These are phyloP conservation scores for Blastomyces silverae DNA, from an alignment of 2,329 filamentous ascomycete genomes.

Conservation along the genomic window DNA sequence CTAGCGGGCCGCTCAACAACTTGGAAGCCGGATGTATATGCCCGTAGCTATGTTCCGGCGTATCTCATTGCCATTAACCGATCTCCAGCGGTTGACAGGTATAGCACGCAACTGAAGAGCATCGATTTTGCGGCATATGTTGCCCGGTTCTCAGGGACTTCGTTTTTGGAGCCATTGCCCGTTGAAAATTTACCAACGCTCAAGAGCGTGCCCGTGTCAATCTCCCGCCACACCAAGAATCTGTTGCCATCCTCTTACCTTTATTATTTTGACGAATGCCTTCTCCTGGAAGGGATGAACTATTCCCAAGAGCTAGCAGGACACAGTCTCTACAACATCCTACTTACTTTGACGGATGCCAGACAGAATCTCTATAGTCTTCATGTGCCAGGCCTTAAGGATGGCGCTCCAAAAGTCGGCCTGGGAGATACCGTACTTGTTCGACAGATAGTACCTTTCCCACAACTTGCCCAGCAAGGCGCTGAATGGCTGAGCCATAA, in stretches of 20 bases:
- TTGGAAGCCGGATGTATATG: conserved; percentile 23
- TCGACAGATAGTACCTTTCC: conserved; percentile 25
- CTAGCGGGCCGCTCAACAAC: background rate
- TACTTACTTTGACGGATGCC: conserved; percentile 16
- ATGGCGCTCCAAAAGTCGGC: conserved; percentile 24
- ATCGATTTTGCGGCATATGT: conserved; percentile 25
- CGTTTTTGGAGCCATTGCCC: conserved; percentile 20
- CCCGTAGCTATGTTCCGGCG: conserved; percentile 24
- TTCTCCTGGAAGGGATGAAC: conserved; percentile 24
- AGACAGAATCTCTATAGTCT: conserved; percentile 23
- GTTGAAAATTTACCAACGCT: conserved; percentile 19
- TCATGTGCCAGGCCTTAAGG: conserved; percentile 25
- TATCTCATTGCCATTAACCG: conserved; percentile 27
- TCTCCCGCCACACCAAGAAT: conserved; percentile 17
- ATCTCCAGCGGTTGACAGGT: conserved; percentile 22
- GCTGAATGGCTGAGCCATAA: conserved; percentile 21
- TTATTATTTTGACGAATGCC: conserved; percentile 25
- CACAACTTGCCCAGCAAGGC: conserved; percentile 20
- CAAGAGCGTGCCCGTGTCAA: conserved; percentile 13
- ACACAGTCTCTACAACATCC: conserved; percentile 22
- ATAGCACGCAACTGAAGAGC: conserved; percentile 18
- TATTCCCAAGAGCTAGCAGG: conserved; percentile 21
- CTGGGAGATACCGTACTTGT: conserved; percentile 26
- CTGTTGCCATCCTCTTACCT: conserved; percentile 20
- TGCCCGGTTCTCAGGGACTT: conserved; percentile 21